Base-by-base conservation (phyloP, 768 basidiomycete genomes). In the Naganishia onofrii region DNA sequence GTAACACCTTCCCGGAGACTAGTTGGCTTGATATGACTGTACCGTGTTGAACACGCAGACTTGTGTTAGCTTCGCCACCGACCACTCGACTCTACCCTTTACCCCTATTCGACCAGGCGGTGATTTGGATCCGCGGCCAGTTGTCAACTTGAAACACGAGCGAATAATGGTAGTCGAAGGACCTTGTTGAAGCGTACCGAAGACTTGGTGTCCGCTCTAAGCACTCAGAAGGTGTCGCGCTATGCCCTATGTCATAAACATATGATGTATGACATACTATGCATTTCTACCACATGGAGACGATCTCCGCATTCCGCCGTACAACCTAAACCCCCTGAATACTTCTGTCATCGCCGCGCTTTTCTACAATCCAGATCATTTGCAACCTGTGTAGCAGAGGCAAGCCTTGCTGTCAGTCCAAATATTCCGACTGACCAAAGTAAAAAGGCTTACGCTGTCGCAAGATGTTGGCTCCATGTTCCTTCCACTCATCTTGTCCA, bases 401-500 rank as follows among this genome's bases (percentile, higher is more conserved):
- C 12, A 19, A 15, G 36, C 48, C n/a, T 34, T 3, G 23, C n/a
- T 10, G 21, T 57, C 56, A 68, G 36, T n/a, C 26, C 15, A 55
- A 29, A 52, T 2, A 38, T 36, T n/a, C 4, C n/a, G n/a, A 19
- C 32, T 38, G 38, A 28, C 12, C 17, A 23, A 17, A 23, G 21
- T 31, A 21, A 46, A 38, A 58, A 56, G 17, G 76, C 79, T 77
- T 72, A 80, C 80, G 67, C 63, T 81, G 80, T 67, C 77, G 70
- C 23, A 81, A 71, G 51, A 81, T 79, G 36, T 67, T 52, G 72
- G 75, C 70, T 0, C 80, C 80, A 66, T 81, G 78, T 67, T 81
- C 80, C 53, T 78, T 75, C 67, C 77, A 81, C 69, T 80, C 79
- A 36, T 78, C 78, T 68, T 78, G 78, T 4, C 75, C 76, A 55